Base-by-base conservation (phyloP, 2,329 filamentous ascomycete genomes). In the Aspergillus phoenicis region DNA sequence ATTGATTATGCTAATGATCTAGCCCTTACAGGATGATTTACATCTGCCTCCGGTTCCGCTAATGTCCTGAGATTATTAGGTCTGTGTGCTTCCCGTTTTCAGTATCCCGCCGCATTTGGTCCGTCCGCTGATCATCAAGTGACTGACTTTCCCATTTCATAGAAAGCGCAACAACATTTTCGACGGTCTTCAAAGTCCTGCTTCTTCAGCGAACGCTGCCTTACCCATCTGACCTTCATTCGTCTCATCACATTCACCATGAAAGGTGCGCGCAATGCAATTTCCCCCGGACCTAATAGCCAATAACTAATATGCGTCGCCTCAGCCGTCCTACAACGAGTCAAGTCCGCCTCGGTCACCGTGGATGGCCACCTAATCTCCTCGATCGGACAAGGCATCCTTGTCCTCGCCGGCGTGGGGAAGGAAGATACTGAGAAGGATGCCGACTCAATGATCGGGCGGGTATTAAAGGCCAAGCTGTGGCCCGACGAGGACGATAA, bases 311-410 rank as follows among this genome's bases (percentile, higher is more conserved):
- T 26, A 5, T 57, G n/a, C 26, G 5, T 13, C 11, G 17, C 5
- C 28, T 24, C 72, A 97, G 95, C 93, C 57, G 91, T 99, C 62
- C 81, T 98, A 57, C 95, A 99, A 79, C 87, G 95, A 66, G 95
- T 99, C 55, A 87, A 97, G 62, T 98, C 93, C 47, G 94, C 94
- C 62, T 97, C 94, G 7, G 95, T 99, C 70, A 95, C 93, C 1
- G 94, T 99, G 56, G 93, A 99, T 73, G 90, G 91, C 72, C 85
- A 96, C 74, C 81, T 97, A 30, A 86, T 99, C 49, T 98, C 95
- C 1, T 91, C 90, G 3, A 98, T 99, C 70, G 91, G 92, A 62
- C 91, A 89, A 77, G 95, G 95, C 30, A 80, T 99, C 47, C 83
- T 99, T 6, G 92, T 98, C 33, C 90, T 99, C 74, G 94, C 94